phyloP scores from a whole-genome alignment of 768 basidiomycete genomes.

The Filobasidium floriforme region DNA sequence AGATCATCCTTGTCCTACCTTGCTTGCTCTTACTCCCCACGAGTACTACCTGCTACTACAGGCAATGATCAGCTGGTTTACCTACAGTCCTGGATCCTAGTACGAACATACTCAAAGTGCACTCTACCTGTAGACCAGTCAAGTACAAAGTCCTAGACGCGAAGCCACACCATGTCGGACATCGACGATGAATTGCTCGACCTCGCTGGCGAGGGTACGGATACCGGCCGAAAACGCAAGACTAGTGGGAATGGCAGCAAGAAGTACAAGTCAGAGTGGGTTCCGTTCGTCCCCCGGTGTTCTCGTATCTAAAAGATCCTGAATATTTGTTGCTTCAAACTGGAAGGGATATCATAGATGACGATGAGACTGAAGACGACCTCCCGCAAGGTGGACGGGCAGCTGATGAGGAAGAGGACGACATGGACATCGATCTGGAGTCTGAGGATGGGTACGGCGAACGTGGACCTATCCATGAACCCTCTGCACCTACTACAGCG shows the following conservation, averaged over 20 bases:
- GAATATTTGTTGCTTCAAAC: too few species aligned
- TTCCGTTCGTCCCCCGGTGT: background rate
- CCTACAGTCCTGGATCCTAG: too few species aligned
- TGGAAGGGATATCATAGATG: background rate
- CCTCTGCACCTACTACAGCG: slow-evolving; percentile 1
- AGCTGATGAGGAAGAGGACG: slow-evolving; percentile 20
- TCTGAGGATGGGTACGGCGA: slow-evolving; percentile 32
- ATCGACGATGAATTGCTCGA: slow-evolving; percentile 23
- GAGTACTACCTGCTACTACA: too few species aligned
- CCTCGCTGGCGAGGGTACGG: slow-evolving; percentile 17
- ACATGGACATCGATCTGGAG: slow-evolving; percentile 38
- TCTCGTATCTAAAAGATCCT: background rate
- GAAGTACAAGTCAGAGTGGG: slow-evolving; percentile 16
- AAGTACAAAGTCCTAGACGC: background rate
- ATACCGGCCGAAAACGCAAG: slow-evolving; percentile 9
- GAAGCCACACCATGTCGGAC: slow-evolving; percentile 14
- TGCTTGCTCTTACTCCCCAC: too few species aligned
- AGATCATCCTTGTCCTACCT: too few species aligned
- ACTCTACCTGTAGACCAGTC: background rate
- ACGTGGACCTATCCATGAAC: background rate
- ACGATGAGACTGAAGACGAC: slow-evolving; percentile 25
- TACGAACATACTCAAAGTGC: too few species aligned
- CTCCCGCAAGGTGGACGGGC: slow-evolving; percentile 1
- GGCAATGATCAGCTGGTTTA: too few species aligned
- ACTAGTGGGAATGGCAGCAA: slow-evolving; percentile 15